Evolutionary conservation across 768 basidiomycete genomes (phyloP), one percentile per base, ranked within the genome.

Genomic region (Lactarius sanguifluus): DNA sequence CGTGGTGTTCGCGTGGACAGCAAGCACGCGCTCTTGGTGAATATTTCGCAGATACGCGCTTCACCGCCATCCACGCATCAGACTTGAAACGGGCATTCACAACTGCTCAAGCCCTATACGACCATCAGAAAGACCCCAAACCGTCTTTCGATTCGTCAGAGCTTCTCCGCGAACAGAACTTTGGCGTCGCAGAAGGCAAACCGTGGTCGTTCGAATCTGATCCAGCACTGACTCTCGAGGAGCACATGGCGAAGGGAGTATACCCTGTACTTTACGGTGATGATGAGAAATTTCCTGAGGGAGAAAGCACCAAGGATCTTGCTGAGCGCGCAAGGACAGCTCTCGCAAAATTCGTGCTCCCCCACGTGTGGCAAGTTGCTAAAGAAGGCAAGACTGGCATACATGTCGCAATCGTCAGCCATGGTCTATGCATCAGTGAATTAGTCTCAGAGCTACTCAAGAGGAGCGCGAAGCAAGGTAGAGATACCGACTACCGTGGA

Each of bases 261-360:
- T 92, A 82, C 69, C 89, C 89, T 2, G 67, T 79, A 7, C 67
- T 84, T 7, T 74, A 73, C 61, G 75, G 76, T 36, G 79, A 86
- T 23, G 70, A 77, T 6, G 80, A 85, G 59, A 81, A 74, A 64
- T 93, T 87, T 69, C 89, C 89, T 12, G 84, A 81, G 15, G 91
- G 88, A n/a, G 92, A 94, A 76, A 86, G 86, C 67, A 72, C 83
- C 64, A 77, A 88, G 32, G 91, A 92, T 64, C 76, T 93, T 32
- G 81, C 79, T 20, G 70, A 55, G 40, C 80, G 91, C 8, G 89
- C 89, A 1, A 78, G 80, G 38, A 73, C 75, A 43, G 81, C 79
- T 18, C 76, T 91, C 34, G 73, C 82, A 12, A 79, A 85, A 5
- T 72, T 87, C 20, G 72, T 91, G 10, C 71, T 88, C 70, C 83